Conservation (phyloP, 176 grass and related monocot species). For the Triticum turgidum region DNA sequence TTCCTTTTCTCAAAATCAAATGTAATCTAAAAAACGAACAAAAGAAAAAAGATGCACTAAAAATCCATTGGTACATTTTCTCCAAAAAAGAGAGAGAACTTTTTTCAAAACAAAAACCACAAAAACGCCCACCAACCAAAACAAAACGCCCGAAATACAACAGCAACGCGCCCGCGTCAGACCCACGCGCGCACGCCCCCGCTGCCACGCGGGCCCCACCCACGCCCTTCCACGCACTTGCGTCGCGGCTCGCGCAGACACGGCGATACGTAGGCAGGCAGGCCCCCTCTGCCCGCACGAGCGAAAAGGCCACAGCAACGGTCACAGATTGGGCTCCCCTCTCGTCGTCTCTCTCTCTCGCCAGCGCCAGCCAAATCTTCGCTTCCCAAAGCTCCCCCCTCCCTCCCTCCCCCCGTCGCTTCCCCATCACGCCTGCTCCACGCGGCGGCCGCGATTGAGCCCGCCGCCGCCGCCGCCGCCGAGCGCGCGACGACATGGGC, state of each 20-base stretch:
- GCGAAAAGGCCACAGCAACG: conserved; percentile 76
- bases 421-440: not conserved
- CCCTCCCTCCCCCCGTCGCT: not conserved
- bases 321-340: conserved; percentile 39
- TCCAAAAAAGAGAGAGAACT: no score
- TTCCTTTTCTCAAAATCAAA: no score
- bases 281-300: not conserved
- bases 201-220: not conserved
- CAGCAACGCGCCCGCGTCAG: not conserved
- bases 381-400: not conserved
- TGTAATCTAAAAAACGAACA: no score
- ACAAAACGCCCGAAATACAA: not conserved
- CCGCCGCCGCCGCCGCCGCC: not conserved
- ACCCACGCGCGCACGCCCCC: not conserved
- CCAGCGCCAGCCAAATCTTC: conserved; percentile 25
- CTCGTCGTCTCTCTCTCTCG: not conserved
- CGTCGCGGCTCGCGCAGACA: not conserved
- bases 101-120: not conserved
- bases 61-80: no score
- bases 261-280: not conserved
- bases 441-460: not conserved
- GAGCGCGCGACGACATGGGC: conserved; percentile 33
- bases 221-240: not conserved
- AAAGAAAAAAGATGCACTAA: no score
- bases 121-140: not conserved